Conservation (phyloP, 108 stramenopile species). For the Phaeodactylum tricornutum region DNA sequence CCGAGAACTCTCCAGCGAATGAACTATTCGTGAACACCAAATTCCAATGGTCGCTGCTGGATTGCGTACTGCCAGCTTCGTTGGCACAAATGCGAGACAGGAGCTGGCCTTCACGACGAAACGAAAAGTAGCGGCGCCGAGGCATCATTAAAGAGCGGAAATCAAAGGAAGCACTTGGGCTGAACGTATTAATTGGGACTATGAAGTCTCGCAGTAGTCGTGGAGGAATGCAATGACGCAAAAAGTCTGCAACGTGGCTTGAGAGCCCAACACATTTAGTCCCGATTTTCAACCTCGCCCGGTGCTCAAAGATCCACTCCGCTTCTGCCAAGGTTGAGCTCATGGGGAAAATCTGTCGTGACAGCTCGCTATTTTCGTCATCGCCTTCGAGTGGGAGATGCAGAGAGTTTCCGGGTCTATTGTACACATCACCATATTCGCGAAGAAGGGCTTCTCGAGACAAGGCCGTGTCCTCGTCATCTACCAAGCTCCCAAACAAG, state of each 20-base stretch:
- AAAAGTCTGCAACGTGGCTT: constrained; percentile 25
- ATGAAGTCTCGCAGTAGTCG: constrained; percentile 27
- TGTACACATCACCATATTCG: constrained; percentile 41
- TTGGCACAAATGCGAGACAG: constrained; percentile 42
- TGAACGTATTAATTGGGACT: constrained; percentile 29
- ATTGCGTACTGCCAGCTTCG: constrained; percentile 15
- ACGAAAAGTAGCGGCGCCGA: constrained; percentile 47
- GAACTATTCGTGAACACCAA: constrained; percentile 56
- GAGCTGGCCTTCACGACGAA: constrained; percentile 53
- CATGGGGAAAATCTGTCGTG: constrained; percentile 33
- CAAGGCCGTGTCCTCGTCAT: constrained; percentile 23
- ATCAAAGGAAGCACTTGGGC: constrained; percentile 34
- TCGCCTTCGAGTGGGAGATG: too few relatives aligned
- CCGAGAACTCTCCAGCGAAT: constrained; percentile 58
- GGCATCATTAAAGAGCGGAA: constrained; percentile 66
- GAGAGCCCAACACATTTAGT: constrained; percentile 3
- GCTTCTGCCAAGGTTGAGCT: constrained; percentile 24
- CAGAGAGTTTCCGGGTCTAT: too few relatives aligned
- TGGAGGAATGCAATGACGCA: constrained; percentile 50
- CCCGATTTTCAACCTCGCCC: constrained; percentile 1
- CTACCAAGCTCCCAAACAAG: constrained; percentile 34
- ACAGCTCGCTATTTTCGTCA: too few relatives aligned
- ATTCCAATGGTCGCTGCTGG: constrained; percentile 42
- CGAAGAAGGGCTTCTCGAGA: constrained; percentile 13
- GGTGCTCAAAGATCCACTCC: constrained; percentile 45